Percentiles rank a stretch among this genome's conserved stretches.
Conservation (phyloP, 192 early-diverging fungal species). For the Mortierella antarctica region DNA sequence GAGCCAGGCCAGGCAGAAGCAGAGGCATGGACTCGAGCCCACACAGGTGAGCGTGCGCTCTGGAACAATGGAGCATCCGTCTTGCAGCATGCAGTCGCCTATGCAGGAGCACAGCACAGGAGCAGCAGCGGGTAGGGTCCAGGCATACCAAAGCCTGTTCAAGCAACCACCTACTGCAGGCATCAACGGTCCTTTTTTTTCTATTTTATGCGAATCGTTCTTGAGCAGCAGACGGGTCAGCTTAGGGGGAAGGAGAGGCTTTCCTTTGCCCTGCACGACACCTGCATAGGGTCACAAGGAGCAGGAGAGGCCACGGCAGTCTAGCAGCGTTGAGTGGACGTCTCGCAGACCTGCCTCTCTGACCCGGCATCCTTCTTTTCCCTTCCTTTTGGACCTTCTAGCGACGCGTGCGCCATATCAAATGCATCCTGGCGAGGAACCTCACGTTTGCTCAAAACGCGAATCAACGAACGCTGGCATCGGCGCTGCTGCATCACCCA, state of each 20-base stretch:
- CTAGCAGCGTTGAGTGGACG: no score
- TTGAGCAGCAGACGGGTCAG: no score
- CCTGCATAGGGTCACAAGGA: no score
- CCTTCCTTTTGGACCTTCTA: conserved; percentile 3
- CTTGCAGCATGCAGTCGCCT: not conserved
- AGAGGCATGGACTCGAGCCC: conserved; percentile 48
- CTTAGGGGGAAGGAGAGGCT: no score
- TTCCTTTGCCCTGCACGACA: no score
- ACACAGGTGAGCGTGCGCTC: conserved; percentile 37
- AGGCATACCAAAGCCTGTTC: not conserved
- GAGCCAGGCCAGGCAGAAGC: conserved; percentile 32
- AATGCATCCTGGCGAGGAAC: conserved; percentile 44
- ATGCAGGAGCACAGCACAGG: not conserved
- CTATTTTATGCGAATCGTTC: no score
- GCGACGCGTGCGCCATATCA: conserved; percentile 46
- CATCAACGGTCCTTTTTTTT: not conserved
- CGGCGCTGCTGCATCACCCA: conserved; percentile 11
- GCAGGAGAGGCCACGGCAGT: no score
- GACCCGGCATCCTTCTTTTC: not conserved
- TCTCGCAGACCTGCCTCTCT: not conserved
- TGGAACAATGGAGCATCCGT: not conserved
- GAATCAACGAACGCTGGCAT: conserved; percentile 40
- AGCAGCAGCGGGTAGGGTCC: not conserved
- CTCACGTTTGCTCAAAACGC: conserved; percentile 46
- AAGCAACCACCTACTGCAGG: not conserved